phyloP scores from a whole-genome alignment of 2,329 filamentous ascomycete genomes.

The Leptographium radiaticola region DNA sequence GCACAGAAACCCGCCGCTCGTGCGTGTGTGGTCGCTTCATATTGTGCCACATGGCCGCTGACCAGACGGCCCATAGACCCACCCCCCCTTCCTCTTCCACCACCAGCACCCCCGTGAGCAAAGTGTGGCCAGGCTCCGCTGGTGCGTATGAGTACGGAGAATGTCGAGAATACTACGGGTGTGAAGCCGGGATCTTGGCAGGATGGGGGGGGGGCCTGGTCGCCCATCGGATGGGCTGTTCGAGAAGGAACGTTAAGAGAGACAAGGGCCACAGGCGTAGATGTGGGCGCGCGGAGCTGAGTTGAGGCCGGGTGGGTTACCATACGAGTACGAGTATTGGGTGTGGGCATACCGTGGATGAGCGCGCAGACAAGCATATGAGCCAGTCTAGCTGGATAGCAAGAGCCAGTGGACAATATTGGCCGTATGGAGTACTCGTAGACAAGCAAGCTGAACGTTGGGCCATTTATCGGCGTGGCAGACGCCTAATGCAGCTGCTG shows the following conservation, averaged over 20 bases:
- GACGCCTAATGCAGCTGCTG: background rate
- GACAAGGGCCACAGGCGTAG: background rate
- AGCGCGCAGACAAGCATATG: too few relatives aligned
- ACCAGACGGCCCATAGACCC: background rate
- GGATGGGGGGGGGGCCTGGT: background rate
- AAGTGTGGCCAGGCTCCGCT: background rate
- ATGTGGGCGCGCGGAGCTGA: background rate
- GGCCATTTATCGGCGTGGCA: too few relatives aligned
- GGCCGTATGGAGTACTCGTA: too few relatives aligned
- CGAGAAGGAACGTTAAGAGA: background rate
- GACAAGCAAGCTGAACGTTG: too few relatives aligned
- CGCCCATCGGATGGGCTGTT: background rate
- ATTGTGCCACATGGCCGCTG: slow-evolving; percentile 1
- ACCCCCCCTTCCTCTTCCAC: background rate
- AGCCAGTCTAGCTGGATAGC: too few relatives aligned
- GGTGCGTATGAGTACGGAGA: background rate
- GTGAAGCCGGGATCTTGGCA: background rate
- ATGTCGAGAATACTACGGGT: background rate
- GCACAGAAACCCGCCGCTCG: background rate
- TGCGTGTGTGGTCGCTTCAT: slow-evolving; percentile 1
- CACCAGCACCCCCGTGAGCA: background rate
- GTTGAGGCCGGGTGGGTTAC: background rate
- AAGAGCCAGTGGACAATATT: too few relatives aligned
- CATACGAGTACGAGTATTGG: background rate
- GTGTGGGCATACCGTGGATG: too few relatives aligned